phyloP scores from a whole-genome alignment of 2,329 filamentous ascomycete species.

The Ophiocordyceps camponoti-saundersi region DNA sequence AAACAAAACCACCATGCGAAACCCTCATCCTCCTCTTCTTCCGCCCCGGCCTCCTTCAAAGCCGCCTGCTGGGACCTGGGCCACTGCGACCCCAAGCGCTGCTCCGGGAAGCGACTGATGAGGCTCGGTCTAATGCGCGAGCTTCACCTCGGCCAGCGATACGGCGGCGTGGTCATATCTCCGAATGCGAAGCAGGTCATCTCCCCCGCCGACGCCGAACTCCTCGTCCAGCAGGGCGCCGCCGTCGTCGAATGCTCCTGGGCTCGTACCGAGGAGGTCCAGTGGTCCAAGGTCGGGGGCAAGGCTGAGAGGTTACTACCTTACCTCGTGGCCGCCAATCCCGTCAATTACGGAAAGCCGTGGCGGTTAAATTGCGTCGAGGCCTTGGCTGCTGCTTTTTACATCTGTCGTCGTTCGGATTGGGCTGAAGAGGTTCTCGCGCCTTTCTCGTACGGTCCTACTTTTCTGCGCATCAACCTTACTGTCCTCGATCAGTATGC shows the following conservation, averaged over 20 bases:
- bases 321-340: slow-evolving; percentile 91
- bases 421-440: slow-evolving; percentile 76
- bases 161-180: slow-evolving; percentile 81
- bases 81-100: slow-evolving; percentile 93
- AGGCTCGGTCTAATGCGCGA: slow-evolving; percentile 85
- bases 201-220: slow-evolving; percentile 63
- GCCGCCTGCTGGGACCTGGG: slow-evolving; percentile 96
- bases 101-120: slow-evolving; percentile 91
- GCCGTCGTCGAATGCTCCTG: slow-evolving; percentile 96
- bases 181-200: slow-evolving; percentile 81
- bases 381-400: slow-evolving; percentile 81
- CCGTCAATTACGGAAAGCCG: slow-evolving; percentile 91
- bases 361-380: slow-evolving; percentile 94
- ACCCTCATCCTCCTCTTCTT: slow-evolving; percentile 14
- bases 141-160: slow-evolving; percentile 79
- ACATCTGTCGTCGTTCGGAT: slow-evolving; percentile 77
- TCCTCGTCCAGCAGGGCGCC: slow-evolving; percentile 77
- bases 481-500: slow-evolving; percentile 72
- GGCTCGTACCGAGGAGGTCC: slow-evolving; percentile 82
- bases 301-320: slow-evolving; percentile 83
- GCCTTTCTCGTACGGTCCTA: slow-evolving; percentile 74
- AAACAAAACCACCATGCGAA: slow-evolving; percentile 35
- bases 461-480: slow-evolving; percentile 83
- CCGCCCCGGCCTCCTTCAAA: slow-evolving; percentile 48
- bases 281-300: slow-evolving; percentile 80